A percentile compares a stretch with the other conserved stretches of the same genome.
Evolutionary conservation across 352 stramenopile genomes (phyloP).

Genomic region (Phytopythium montanum): DNA sequence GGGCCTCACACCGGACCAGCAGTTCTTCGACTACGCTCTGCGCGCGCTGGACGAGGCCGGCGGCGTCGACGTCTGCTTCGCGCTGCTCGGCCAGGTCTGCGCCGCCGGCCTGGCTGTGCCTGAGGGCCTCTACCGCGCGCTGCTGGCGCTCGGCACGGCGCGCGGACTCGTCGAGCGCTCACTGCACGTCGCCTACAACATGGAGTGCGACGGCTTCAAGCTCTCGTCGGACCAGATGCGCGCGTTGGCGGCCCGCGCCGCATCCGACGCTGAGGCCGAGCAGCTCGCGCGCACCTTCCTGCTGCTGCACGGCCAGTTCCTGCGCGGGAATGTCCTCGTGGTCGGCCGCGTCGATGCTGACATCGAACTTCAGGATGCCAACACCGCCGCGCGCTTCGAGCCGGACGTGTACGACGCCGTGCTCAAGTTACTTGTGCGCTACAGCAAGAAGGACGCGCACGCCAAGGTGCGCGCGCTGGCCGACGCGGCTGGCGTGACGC

Average conservation of each 20-base stretch:
- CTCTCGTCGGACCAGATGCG: slow-evolving; percentile 48
- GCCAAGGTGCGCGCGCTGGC: slow-evolving; percentile 41
- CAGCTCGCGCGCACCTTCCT: slow-evolving; percentile 62
- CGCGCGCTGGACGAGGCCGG: slow-evolving; percentile 48
- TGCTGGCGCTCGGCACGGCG: slow-evolving; percentile 55
- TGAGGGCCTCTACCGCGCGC: slow-evolving; percentile 49
- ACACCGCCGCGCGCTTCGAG: slow-evolving; percentile 39
- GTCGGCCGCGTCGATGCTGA: not conserved
- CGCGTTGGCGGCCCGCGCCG: slow-evolving; percentile 39
- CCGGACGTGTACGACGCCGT: slow-evolving; percentile 57
- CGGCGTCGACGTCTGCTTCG: slow-evolving; percentile 75
- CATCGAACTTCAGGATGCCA: too few relatives aligned
- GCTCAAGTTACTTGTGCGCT: slow-evolving; percentile 34
- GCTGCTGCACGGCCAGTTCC: slow-evolving; percentile 48
- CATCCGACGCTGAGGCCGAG: slow-evolving; percentile 38
- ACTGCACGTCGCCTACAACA: slow-evolving; percentile 75
- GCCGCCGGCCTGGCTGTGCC: slow-evolving; percentile 39
- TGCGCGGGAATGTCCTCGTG: not conserved
- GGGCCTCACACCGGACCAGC: slow-evolving; percentile 31
- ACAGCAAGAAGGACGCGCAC: slow-evolving; percentile 41
- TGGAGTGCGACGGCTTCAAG: slow-evolving; percentile 74
- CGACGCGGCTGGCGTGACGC: not conserved
- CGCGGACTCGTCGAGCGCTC: slow-evolving; percentile 63
- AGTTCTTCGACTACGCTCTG: slow-evolving; percentile 66
- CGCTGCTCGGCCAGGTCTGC: slow-evolving; percentile 52